Conservation (phyloP, 352 stramenopile species). For the Pythium volutum region DNA sequence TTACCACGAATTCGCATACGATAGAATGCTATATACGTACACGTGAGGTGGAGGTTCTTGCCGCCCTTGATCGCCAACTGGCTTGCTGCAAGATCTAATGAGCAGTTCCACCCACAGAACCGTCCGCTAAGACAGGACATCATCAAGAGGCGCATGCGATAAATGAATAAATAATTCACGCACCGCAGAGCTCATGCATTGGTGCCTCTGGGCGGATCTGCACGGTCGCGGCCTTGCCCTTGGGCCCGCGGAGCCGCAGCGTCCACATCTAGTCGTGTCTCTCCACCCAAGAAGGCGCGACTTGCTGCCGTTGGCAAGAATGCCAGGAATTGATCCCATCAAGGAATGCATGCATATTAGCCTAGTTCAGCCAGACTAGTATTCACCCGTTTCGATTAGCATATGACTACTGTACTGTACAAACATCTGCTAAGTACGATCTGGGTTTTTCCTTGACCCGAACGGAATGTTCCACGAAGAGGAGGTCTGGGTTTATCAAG, state of each 20-base stretch:
- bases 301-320: no score
- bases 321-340: slow-evolving; percentile 4
- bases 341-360: not conserved
- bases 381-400: not conserved
- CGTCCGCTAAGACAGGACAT: not conserved
- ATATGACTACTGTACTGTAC: not conserved
- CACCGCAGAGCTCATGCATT: slow-evolving; percentile 52
- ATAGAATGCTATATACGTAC: slow-evolving; percentile 30
- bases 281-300: not conserved
- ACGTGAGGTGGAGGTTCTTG: slow-evolving; percentile 34
- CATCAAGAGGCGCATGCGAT: not conserved
- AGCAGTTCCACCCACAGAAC: not conserved
- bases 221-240: slow-evolving; percentile 53
- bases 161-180: slow-evolving; percentile 11
- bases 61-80: slow-evolving; percentile 41
- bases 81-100: slow-evolving; percentile 39
- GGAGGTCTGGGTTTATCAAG: not conserved
- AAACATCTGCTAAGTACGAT: not conserved
- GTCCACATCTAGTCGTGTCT: slow-evolving; percentile 41
- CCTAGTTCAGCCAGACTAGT: not conserved
- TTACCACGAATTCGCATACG: not conserved
- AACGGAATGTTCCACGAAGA: slow-evolving; percentile 16
- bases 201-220: slow-evolving; percentile 36
- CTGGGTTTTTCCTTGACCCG: not conserved
- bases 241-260: slow-evolving; percentile 58